Conservation (phyloP, 345 rosid species). For the Eucalyptus fibrosa region DNA sequence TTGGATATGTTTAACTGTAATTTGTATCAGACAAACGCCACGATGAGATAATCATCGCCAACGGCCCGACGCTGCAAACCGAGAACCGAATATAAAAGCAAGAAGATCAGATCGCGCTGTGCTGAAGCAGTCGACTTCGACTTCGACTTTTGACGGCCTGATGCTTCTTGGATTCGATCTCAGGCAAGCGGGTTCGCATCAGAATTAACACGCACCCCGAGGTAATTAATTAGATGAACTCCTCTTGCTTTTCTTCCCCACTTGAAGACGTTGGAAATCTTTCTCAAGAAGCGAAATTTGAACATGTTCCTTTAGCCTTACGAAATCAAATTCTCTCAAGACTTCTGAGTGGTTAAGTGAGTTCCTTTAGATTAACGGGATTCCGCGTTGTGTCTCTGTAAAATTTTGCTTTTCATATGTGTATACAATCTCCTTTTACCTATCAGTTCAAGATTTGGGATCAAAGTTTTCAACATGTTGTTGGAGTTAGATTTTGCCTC, state of each 20-base stretch:
- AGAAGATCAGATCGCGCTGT: not conserved
- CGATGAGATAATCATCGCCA: not conserved
- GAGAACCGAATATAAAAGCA: not conserved
- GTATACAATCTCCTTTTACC: not conserved
- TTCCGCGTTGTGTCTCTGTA: not conserved
- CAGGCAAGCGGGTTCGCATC: not conserved
- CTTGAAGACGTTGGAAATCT: not conserved
- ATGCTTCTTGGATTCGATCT: not conserved
- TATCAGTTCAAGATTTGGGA: not conserved
- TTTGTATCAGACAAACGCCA: not conserved
- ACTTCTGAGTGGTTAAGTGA: not conserved
- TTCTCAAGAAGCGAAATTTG: not conserved
- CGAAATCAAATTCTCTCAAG: not conserved
- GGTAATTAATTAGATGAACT: not conserved
- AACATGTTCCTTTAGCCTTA: not conserved
- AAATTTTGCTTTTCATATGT: not conserved
- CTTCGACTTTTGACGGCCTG: not conserved
- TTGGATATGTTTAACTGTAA: not conserved
- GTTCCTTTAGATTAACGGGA: not conserved
- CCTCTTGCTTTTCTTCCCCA: not conserved
- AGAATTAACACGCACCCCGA: not conserved
- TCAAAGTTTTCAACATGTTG: not conserved
- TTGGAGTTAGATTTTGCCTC: not conserved
- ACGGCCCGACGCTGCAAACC: not conserved
- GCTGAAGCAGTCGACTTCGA: not conserved